Percentiles rank a stretch among this genome's conserved stretches.
Evolutionary conservation across 768 basidiomycete genomes (phyloP).

Genomic region (Mycena leptocephala): DNA sequence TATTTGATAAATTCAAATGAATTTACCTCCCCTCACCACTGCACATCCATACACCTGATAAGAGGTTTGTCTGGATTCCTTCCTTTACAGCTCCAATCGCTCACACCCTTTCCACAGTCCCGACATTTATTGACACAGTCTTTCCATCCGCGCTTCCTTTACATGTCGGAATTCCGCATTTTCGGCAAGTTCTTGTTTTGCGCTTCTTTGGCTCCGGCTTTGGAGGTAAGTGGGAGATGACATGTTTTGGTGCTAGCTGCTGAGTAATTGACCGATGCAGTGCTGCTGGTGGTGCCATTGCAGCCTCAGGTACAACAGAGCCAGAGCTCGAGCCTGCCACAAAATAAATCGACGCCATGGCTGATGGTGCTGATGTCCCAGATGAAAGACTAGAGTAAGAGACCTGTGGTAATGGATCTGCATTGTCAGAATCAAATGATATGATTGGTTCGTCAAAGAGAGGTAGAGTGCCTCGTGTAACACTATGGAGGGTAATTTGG

Average conservation of each 20-base stretch:
- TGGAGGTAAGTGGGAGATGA: not conserved
- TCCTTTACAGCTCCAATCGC: not conserved
- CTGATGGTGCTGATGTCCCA: not conserved
- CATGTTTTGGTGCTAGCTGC: not conserved
- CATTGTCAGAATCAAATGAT: not conserved
- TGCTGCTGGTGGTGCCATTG: not conserved
- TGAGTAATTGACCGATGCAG: not conserved
- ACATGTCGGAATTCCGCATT: not conserved
- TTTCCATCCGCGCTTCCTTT: constrained; percentile 4
- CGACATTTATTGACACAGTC: constrained; percentile 4
- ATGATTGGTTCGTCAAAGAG: not conserved
- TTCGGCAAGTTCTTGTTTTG: not conserved
- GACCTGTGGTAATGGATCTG: not conserved
- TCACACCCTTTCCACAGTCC: not conserved
- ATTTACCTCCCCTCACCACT: not conserved
- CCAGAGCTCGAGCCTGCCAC: not conserved
- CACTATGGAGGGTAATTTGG: not conserved
- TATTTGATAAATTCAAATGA: not conserved
- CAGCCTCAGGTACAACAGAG: no score
- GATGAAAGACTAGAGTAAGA: not conserved
- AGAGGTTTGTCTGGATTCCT: not conserved
- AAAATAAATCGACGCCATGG: not conserved
- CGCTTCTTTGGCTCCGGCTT: not conserved
- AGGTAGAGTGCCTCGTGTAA: not conserved
- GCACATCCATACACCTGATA: not conserved